These are phyloP conservation scores for Penicillium canescens DNA, from an alignment of 495 filamentous ascomycete genomes.

Conservation along the genomic window DNA sequence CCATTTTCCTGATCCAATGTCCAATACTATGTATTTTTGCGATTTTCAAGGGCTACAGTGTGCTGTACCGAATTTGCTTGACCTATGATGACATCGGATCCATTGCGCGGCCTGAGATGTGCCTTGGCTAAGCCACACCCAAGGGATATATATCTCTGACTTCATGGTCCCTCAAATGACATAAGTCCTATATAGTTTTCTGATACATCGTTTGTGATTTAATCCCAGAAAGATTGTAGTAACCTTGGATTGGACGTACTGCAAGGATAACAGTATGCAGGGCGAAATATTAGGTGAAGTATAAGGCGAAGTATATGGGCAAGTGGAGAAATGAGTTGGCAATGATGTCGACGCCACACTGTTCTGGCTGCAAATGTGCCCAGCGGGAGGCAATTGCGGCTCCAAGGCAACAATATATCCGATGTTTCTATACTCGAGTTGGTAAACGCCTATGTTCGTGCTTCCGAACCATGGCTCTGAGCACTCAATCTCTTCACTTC, in stretches of 20 bases:
- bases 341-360: slow-evolving; percentile 19
- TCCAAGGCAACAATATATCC: slow-evolving; percentile 26
- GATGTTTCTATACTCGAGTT: too few relatives aligned
- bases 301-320: neutral
- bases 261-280: neutral
- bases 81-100: slow-evolving; percentile 1
- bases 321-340: slow-evolving; percentile 15
- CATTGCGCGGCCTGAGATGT: neutral
- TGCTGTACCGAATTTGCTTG: neutral
- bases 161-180: neutral
- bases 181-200: neutral
- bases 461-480: too few relatives aligned
- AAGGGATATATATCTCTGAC: neutral
- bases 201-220: neutral
- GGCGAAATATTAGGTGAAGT: neutral
- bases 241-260: too few relatives aligned
- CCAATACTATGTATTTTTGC: too few relatives aligned
- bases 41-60: too few relatives aligned
- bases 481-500: too few relatives aligned
- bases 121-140: neutral
- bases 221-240: neutral
- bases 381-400: slow-evolving; percentile 15
- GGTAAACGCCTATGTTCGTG: too few relatives aligned
- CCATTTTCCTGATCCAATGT: too few relatives aligned
- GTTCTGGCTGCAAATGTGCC: slow-evolving; percentile 8